Evolutionary conservation across 768 basidiomycete species (phyloP).

Genomic region (Suillus hirtellus): DNA sequence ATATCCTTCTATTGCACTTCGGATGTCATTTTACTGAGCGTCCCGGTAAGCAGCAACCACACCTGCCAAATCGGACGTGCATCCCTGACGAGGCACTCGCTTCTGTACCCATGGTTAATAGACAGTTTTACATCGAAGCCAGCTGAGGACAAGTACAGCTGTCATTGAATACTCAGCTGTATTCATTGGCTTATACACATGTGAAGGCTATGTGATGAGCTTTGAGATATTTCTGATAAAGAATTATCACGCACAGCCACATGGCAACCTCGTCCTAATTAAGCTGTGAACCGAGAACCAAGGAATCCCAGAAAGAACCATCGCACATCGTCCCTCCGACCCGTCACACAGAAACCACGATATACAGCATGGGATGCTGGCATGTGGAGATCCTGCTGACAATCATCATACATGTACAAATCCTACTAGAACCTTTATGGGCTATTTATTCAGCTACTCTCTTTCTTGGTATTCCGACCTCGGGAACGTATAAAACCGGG

Average conservation of each 20-base stretch:
- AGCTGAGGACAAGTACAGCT: background rate
- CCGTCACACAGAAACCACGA: constrained; percentile 19
- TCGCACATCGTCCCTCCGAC: constrained; percentile 20
- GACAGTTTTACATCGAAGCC: constrained; percentile 5
- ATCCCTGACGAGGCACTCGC: background rate
- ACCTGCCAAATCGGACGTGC: background rate
- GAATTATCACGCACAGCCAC: constrained; percentile 26
- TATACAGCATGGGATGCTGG: constrained; percentile 28
- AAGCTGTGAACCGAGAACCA: constrained; percentile 17
- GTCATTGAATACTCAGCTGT: background rate
- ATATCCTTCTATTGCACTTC: background rate
- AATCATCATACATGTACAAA: constrained; percentile 23
- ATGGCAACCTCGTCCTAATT: constrained; percentile 29
- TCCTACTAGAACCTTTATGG: constrained; percentile 29
- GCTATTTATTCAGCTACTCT: constrained; percentile 31
- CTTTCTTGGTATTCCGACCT: constrained; percentile 24
- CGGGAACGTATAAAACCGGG: constrained; percentile 31
- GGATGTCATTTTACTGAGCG: background rate
- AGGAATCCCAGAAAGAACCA: constrained; percentile 18
- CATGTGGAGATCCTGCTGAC: constrained; percentile 24
- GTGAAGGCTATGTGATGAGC: background rate
- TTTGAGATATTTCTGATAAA: constrained; percentile 29
- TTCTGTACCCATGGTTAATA: constrained; percentile 7
- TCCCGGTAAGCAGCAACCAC: background rate
- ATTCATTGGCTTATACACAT: constrained; percentile 5